A percentile compares a stretch with the other conserved stretches of the same genome.
Conservation (phyloP, 306 rosid species). For the Acacia acuminata region DNA sequence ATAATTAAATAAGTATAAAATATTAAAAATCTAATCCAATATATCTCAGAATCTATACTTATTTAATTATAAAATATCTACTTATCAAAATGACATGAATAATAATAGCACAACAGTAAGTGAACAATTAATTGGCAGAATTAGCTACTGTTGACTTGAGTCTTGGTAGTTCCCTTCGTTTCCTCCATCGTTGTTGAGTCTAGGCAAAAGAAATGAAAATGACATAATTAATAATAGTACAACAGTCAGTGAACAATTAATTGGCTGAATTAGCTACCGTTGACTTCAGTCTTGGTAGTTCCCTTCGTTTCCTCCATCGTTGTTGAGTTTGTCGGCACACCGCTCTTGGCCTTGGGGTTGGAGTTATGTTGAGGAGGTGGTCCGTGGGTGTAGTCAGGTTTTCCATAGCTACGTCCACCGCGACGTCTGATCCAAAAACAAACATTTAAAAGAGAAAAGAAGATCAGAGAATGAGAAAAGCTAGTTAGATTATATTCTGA, state of each 20-base stretch:
- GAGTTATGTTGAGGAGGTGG: neutral
- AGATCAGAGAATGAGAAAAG: neutral
- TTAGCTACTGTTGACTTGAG: too few species aligned
- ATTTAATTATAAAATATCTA: too few species aligned
- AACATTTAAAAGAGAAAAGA: neutral
- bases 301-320: neutral
- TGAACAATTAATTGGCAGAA: too few species aligned
- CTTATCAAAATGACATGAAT: too few species aligned
- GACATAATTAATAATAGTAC: neutral
- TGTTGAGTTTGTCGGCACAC: neutral
- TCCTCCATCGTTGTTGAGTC: too few species aligned
- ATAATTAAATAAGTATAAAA: too few species aligned
- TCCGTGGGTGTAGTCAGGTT: neutral
- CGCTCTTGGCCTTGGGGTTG: neutral
- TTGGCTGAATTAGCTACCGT: neutral
- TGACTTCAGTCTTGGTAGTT: neutral
- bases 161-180: too few species aligned
- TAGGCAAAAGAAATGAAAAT: neutral
- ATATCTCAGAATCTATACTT: too few species aligned
- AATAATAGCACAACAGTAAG: too few species aligned
- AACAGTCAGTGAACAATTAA: too few species aligned
- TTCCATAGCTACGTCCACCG: neutral
- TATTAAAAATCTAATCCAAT: too few species aligned
- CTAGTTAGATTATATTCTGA: neutral
- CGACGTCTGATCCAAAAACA: neutral